Evolutionary conservation across 176 grass and related monocot genomes (phyloP), one percentile per base, ranked within the genome.

Genomic region (Saccharum officinarum): DNA sequence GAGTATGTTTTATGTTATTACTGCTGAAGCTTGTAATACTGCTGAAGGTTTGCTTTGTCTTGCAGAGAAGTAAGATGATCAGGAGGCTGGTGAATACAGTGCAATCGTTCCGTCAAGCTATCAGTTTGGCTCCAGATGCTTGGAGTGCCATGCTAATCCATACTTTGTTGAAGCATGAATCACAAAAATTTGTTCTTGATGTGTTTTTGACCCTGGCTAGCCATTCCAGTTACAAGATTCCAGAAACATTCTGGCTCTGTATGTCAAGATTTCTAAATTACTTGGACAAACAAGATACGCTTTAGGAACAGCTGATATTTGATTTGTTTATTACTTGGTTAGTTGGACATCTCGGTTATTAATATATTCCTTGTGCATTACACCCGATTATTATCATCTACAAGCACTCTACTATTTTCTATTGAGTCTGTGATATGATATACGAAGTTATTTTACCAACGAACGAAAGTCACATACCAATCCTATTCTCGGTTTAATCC

Each of bases 141-240:
- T 98, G 95, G 95, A 87, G 72, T 15, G 83, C 87, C 7, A 98
- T 98, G 95, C 62, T 98, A 75, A 82, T 98, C 75, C 85, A 91
- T 36, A 93, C 69, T 42, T 82, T 84, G 26, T 34, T 93, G 46
- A 93, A 92, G 61, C 87, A 70, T 45, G 89, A 95, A 69, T 81
- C 88, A 46, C 91, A 91, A 57, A 84, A 79, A 59, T 97, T 97
- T 88, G 26, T 97, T 85, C 67, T 95, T 64, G 92, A 98, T 76
- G 73, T 93, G 50, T 85, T 83, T 80, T 81, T 79, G 13, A 82
- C 95, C 33, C 45, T 95, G 37, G 83, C 41, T 78, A 86, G 61
- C 40, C 85, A 98, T 92, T 98, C 80, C 73, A 25, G 46, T 49
- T 70, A 82, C 63, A 98, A 95, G 80, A 69, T 93, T 77, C 91